These are phyloP conservation scores for Hysterangium stoloniferum DNA, from an alignment of 768 basidiomycete species.

Conservation along the genomic window DNA sequence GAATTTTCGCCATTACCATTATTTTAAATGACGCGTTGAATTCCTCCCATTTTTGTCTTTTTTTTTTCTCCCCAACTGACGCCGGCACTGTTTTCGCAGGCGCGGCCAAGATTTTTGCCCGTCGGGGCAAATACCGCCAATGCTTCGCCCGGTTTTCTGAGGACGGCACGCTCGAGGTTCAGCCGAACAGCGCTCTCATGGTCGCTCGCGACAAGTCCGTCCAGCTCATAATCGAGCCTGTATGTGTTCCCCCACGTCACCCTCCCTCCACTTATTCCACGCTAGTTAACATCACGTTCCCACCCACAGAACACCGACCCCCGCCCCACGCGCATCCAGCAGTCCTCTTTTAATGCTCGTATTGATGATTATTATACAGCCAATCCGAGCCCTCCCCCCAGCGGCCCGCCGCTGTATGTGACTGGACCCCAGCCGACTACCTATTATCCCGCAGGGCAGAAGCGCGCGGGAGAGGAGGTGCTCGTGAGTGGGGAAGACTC, in stretches of 20 bases:
- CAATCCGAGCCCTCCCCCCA: background rate
- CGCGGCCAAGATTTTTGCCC: constrained; percentile 12
- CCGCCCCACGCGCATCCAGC: background rate
- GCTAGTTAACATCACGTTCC: background rate
- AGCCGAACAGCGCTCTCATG: constrained; percentile 8
- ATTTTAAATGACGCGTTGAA: too few relatives aligned
- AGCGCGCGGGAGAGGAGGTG: background rate
- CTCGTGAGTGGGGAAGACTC: too few relatives aligned
- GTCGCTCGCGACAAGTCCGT: constrained; percentile 13
- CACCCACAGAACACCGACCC: background rate
- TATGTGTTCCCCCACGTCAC: too few relatives aligned
- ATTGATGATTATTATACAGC: background rate
- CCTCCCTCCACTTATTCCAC: background rate
- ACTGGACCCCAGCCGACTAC: background rate
- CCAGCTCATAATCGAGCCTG: constrained; percentile 15
- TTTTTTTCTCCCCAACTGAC: background rate
- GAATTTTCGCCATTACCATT: background rate
- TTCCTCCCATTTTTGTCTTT: background rate
- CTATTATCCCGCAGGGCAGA: background rate
- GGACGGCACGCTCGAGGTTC: constrained; percentile 6
- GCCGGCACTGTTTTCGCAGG: constrained; percentile 6
- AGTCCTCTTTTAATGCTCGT: background rate
- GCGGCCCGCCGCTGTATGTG: too few relatives aligned
- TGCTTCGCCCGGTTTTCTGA: constrained; percentile 13
- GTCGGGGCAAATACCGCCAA: constrained; percentile 14